Evolutionary conservation across 495 filamentous ascomycete species (phyloP).

Genomic region (Lasiosphaeria ovina): DNA sequence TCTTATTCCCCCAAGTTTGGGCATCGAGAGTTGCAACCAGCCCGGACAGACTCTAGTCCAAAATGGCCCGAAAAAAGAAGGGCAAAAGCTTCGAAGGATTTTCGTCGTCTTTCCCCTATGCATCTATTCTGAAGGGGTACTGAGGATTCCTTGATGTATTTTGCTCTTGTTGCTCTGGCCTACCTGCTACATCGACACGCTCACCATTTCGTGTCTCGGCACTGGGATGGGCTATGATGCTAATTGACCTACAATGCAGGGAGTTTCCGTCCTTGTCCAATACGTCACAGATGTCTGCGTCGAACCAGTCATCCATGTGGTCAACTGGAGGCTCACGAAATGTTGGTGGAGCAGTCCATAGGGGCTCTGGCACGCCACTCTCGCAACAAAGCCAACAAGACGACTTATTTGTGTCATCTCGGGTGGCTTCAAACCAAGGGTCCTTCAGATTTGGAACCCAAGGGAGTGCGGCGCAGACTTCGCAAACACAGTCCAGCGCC

Average conservation of each 20-base stretch:
- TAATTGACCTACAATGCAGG: constrained; percentile 40
- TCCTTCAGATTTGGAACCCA: constrained; percentile 57
- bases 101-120: constrained; percentile 20
- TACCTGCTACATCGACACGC: too few relatives aligned
- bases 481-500: constrained; percentile 64
- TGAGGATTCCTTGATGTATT: neutral
- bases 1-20: too few relatives aligned
- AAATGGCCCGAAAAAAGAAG: constrained; percentile 7
- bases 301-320: constrained; percentile 58
- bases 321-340: constrained; percentile 46
- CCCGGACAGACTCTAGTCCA: too few relatives aligned
- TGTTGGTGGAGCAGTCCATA: constrained; percentile 58
- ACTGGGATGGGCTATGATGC: constrained; percentile 6
- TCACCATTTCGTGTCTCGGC: constrained; percentile 1
- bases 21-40: too few relatives aligned
- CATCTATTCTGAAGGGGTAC: constrained; percentile 32
- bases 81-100: constrained; percentile 12
- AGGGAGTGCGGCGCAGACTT: constrained; percentile 52
- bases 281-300: constrained; percentile 57
- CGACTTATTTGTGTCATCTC: constrained; percentile 55
- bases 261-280: constrained; percentile 84
- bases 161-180: neutral
- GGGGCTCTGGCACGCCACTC: constrained; percentile 58
- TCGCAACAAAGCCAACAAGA: constrained; percentile 58
- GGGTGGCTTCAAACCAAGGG: constrained; percentile 56